Conservation (phyloP, 2,329 filamentous ascomycete species). For the Ophiostoma tasmaniense region DNA sequence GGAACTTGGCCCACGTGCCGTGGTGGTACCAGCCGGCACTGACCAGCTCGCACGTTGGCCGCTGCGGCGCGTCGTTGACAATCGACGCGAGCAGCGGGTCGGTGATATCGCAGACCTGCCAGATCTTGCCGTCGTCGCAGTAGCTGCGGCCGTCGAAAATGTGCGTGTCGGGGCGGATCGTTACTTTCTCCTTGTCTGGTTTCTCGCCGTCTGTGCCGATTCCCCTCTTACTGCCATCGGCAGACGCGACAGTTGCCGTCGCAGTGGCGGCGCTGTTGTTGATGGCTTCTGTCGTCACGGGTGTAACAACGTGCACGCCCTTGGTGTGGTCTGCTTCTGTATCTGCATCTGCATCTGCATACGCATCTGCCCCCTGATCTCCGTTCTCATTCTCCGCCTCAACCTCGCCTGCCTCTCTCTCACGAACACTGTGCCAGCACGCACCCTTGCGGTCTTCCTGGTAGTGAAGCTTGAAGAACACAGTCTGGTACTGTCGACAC, state of each 20-base stretch:
- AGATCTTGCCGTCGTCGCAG: conserved; percentile 75
- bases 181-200: conserved; percentile 19
- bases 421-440: conserved; percentile 25
- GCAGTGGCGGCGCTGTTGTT: neutral
- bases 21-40: conserved; percentile 78
- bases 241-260: neutral
- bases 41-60: conserved; percentile 48
- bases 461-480: conserved; percentile 69
- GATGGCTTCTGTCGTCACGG: conserved; percentile 4
- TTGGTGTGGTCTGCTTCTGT: neutral
- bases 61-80: conserved; percentile 54
- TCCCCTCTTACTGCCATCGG: neutral
- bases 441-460: conserved; percentile 38
- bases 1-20: conserved; percentile 73
- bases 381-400: too few relatives aligned
- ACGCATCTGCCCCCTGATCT: conserved; percentile 15
- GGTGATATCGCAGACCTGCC: conserved; percentile 87
- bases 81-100: conserved; percentile 65
- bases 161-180: conserved; percentile 46
- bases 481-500: conserved; percentile 77
- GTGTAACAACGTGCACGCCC: neutral
- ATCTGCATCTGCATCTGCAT: neutral
- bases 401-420: conserved; percentile 9
- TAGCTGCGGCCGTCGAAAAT: conserved; percentile 74
- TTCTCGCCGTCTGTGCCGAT: conserved; percentile 20